These are phyloP conservation scores for Apiospora phragmitis DNA, from an alignment of 2,329 filamentous ascomycete genomes.

Conservation along the genomic window DNA sequence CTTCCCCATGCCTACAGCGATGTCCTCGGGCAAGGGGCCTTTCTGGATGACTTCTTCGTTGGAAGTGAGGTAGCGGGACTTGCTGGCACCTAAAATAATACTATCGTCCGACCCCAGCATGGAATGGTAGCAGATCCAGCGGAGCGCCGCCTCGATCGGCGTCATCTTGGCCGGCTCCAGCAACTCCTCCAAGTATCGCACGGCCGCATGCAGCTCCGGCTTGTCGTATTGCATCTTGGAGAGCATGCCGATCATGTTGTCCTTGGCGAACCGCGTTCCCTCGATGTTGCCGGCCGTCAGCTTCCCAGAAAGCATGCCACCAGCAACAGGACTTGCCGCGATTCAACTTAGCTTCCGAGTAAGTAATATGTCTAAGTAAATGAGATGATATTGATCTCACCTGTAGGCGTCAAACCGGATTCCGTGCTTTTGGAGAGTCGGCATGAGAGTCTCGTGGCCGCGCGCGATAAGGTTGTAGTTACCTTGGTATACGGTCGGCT, in stretches of 20 bases:
- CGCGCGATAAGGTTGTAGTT: slow-evolving; percentile 21
- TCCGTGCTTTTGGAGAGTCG: slow-evolving; percentile 17
- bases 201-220: slow-evolving; percentile 19
- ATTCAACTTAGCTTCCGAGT: neutral
- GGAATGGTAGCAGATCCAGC: slow-evolving; percentile 19
- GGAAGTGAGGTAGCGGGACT: neutral
- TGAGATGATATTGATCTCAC: neutral
- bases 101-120: slow-evolving; percentile 13
- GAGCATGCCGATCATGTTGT: slow-evolving; percentile 13
- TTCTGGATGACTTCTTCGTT: neutral
- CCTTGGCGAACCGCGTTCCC: slow-evolving; percentile 17
- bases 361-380: neutral
- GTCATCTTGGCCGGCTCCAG: slow-evolving; percentile 17
- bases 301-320: slow-evolving; percentile 19
- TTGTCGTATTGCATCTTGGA: slow-evolving; percentile 18
- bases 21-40: neutral
- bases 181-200: slow-evolving; percentile 11
- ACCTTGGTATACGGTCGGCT: slow-evolving; percentile 21
- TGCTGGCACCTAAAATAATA: slow-evolving; percentile 11
- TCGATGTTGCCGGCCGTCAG: slow-evolving; percentile 15
- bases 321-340: slow-evolving; percentile 16
- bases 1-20: neutral
- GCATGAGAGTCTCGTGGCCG: slow-evolving; percentile 15
- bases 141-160: slow-evolving; percentile 18
- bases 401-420: slow-evolving; percentile 20